These are phyloP conservation scores for Cornus florida DNA, from an alignment of 148 eudicot genomes.

Conservation along the genomic window DNA sequence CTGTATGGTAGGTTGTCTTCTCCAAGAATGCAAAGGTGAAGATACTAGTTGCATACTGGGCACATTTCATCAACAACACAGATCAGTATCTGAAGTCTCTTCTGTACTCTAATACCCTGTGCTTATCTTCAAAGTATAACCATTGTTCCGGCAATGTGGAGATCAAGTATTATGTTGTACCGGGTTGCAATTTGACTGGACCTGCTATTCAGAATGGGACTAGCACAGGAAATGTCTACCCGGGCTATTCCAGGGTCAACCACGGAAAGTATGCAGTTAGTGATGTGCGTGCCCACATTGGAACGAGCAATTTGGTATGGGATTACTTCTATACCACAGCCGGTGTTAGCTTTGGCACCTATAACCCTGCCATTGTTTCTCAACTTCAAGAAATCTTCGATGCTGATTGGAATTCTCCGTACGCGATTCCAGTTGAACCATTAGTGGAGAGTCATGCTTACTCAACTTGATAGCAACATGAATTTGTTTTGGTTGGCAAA, in stretches of 20 bases:
- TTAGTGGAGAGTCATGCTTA: constrained; percentile 39
- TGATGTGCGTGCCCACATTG: constrained; percentile 75
- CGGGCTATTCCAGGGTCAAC: constrained; percentile 73
- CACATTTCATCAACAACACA: constrained; percentile 68
- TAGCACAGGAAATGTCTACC: constrained; percentile 62
- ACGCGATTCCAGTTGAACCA: constrained; percentile 58
- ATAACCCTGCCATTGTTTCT: constrained; percentile 60
- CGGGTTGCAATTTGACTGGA: constrained; percentile 76
- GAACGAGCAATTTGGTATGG: constrained; percentile 90
- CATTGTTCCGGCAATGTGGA: constrained; percentile 75
- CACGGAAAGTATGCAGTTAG: constrained; percentile 94
- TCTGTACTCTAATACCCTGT: constrained; percentile 69
- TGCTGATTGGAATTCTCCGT: constrained; percentile 95
- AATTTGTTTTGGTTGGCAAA: not conserved
- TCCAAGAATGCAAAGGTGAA: constrained; percentile 80
- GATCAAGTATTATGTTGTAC: constrained; percentile 77
- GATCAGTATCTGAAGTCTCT: constrained; percentile 78
- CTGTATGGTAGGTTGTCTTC: constrained; percentile 56
- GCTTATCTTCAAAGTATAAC: constrained; percentile 76
- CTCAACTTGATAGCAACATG: constrained; percentile 34
- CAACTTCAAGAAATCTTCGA: constrained; percentile 82
- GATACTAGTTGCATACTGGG: constrained; percentile 81
- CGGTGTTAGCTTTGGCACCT: constrained; percentile 87
- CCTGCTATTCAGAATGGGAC: constrained; percentile 62
- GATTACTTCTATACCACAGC: constrained; percentile 85